Conservation (phyloP, 148 eudicot genomes). For the Nepenthes gracilis region DNA sequence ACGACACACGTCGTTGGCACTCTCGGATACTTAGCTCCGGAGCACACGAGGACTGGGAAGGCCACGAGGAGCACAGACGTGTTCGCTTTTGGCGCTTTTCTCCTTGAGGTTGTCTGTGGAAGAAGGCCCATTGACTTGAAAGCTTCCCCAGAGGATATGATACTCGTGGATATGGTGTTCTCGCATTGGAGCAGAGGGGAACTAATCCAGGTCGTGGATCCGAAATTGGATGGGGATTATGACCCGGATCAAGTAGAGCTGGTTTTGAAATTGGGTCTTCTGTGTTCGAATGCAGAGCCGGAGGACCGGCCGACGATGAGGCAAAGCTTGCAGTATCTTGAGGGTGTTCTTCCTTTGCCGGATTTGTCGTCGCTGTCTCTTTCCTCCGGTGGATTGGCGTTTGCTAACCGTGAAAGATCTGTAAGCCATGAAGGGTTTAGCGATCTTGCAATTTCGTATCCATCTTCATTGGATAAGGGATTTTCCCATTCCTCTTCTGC, state of each 20-base stretch:
- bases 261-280: conserved; percentile 30
- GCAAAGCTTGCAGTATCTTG: conserved; percentile 20
- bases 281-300: conserved; percentile 22
- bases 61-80: conserved; percentile 7
- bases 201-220: conserved; percentile 6
- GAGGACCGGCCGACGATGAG: conserved; percentile 26
- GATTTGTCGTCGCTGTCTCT: conserved; percentile 2
- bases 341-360: conserved; percentile 8
- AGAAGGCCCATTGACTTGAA: conserved; percentile 10
- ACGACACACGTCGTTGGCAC: conserved; percentile 10
- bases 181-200: conserved; percentile 5
- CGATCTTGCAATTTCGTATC: neutral
- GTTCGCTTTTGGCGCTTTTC: conserved; percentile 9
- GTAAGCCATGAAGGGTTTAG: neutral
- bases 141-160: neutral
- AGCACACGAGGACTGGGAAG: conserved; percentile 6
- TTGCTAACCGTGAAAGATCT: neutral
- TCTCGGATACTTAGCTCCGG: conserved; percentile 9
- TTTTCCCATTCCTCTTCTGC: neutral
- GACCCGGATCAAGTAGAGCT: conserved; percentile 8
- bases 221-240: conserved; percentile 5
- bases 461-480: too few relatives aligned
- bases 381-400: conserved; percentile 10
- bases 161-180: conserved; percentile 9
- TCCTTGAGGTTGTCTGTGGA: conserved; percentile 16